Conservation (phyloP, 2,329 filamentous ascomycete species). For the Helicocarpus griseus region DNA sequence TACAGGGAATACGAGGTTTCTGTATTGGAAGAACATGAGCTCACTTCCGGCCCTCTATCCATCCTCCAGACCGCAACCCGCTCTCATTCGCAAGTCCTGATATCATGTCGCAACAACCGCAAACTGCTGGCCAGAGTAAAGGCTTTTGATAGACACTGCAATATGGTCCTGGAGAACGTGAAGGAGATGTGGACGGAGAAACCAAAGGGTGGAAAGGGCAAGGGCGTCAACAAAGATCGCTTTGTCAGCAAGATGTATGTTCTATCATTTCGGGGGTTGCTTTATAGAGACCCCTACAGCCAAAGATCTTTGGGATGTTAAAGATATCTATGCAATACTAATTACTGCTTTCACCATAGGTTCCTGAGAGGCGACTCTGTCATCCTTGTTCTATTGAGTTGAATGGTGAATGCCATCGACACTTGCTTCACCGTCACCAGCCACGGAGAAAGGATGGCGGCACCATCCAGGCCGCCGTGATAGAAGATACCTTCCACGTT, state of each 20-base stretch:
- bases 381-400: conserved; percentile 77
- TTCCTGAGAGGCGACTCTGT: conserved; percentile 82
- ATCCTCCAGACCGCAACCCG: conserved; percentile 96
- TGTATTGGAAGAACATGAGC: conserved; percentile 69
- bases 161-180: conserved; percentile 96
- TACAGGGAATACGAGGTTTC: conserved; percentile 81
- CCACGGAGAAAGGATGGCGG: background rate
- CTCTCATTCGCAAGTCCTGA: conserved; percentile 89
- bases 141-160: conserved; percentile 97
- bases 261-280: background rate
- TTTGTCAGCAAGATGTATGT: conserved; percentile 95
- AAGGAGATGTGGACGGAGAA: conserved; percentile 99
- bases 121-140: conserved; percentile 96
- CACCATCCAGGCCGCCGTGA: background rate
- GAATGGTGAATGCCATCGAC: conserved; percentile 18
- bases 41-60: conserved; percentile 71
- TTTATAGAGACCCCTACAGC: background rate
- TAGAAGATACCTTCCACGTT: background rate
- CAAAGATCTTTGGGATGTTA: background rate
- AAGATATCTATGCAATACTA: conserved; percentile 1
- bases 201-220: conserved; percentile 75
- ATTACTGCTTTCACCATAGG: conserved; percentile 36
- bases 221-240: conserved; percentile 94
- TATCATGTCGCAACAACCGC: conserved; percentile 95
- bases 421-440: background rate